A percentile compares a stretch with the other conserved stretches of the same genome.
These are phyloP conservation scores for Rachicladosporium sp. DNA, from an alignment of 2,329 filamentous ascomycete species.

Conservation along the genomic window DNA sequence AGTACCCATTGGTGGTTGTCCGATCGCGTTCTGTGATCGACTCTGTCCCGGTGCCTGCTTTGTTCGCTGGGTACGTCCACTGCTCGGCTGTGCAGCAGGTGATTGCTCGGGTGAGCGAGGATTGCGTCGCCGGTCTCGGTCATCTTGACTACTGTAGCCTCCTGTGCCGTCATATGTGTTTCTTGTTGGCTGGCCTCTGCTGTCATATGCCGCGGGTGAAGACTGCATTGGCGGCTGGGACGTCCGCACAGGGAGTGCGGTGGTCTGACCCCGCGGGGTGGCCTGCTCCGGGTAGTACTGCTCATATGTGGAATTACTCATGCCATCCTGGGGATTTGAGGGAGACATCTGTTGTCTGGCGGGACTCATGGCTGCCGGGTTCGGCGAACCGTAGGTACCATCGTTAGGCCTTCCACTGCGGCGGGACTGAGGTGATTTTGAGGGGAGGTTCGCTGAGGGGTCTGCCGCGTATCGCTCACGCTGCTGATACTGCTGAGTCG, in stretches of 20 bases:
- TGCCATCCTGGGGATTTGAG: conserved; percentile 40
- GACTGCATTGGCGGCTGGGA: conserved; percentile 11
- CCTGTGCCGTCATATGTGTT: conserved; percentile 24
- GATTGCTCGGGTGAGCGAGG: conserved; percentile 35
- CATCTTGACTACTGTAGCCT: conserved; percentile 30
- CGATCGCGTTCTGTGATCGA: conserved; percentile 37
- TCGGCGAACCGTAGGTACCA: conserved; percentile 22
- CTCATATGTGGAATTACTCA: conserved; percentile 66
- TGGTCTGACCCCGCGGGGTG: conserved; percentile 10
- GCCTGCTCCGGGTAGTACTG: conserved; percentile 36
- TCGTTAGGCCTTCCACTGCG: conserved; percentile 25
- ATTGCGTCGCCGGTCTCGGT: conserved; percentile 19
- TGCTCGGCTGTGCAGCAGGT: conserved; percentile 29
- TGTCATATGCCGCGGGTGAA: conserved; percentile 14
- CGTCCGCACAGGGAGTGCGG: conserved; percentile 16
- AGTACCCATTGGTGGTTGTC: conserved; percentile 39
- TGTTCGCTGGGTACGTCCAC: conserved; percentile 27
- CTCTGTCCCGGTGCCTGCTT: conserved; percentile 27
- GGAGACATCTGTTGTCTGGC: conserved; percentile 26
- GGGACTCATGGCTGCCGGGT: conserved; percentile 23
- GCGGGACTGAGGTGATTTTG: conserved; percentile 24
- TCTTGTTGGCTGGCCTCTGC: conserved; percentile 13
- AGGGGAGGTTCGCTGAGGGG: conserved; percentile 10
- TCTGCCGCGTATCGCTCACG: conserved; percentile 10
- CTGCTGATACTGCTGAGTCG: conserved; percentile 16